phyloP scores from a whole-genome alignment of 2,329 filamentous ascomycete genomes.

The Chaetomium strumarium region DNA sequence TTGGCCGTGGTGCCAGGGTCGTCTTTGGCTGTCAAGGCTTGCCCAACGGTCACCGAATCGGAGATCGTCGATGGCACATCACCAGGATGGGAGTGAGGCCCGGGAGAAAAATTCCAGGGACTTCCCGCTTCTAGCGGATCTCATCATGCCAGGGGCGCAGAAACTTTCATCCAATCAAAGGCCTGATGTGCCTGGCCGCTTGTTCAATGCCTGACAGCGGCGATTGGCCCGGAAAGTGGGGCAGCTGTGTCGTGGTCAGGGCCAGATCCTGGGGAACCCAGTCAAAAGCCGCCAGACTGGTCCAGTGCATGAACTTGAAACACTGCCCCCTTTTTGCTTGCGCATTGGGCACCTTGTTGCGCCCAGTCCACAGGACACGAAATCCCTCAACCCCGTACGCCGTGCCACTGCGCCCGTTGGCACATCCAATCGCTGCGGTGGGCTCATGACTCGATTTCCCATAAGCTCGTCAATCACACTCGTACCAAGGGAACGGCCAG shows the following conservation, averaged over 20 bases:
- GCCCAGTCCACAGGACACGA: neutral
- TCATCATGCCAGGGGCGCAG: constrained; percentile 8
- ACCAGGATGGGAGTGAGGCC: neutral
- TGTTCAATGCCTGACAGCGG: constrained; percentile 7
- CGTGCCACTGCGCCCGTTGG: constrained; percentile 8
- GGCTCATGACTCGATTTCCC: constrained; percentile 7
- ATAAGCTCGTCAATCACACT: constrained; percentile 3
- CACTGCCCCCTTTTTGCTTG: constrained; percentile 17
- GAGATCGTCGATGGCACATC: neutral
- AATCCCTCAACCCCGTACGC: neutral
- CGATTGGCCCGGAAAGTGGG: constrained; percentile 11
- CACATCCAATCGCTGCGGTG: constrained; percentile 3
- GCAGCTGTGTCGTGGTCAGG: constrained; percentile 7
- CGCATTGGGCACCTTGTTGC: neutral
- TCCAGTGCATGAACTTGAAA: constrained; percentile 23
- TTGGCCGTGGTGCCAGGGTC: neutral
- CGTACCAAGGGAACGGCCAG: constrained; percentile 2
- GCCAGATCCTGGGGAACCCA: constrained; percentile 22
- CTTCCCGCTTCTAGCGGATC: constrained; percentile 1
- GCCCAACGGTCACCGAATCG: constrained; percentile 6
- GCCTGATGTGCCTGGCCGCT: constrained; percentile 15
- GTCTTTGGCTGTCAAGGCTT: neutral
- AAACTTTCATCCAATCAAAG: constrained; percentile 16
- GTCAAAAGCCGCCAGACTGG: constrained; percentile 19
- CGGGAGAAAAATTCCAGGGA: constrained; percentile 3